Base-by-base conservation (phyloP, 192 early-diverging fungal genomes). In the Coemansia aciculifera region DNA sequence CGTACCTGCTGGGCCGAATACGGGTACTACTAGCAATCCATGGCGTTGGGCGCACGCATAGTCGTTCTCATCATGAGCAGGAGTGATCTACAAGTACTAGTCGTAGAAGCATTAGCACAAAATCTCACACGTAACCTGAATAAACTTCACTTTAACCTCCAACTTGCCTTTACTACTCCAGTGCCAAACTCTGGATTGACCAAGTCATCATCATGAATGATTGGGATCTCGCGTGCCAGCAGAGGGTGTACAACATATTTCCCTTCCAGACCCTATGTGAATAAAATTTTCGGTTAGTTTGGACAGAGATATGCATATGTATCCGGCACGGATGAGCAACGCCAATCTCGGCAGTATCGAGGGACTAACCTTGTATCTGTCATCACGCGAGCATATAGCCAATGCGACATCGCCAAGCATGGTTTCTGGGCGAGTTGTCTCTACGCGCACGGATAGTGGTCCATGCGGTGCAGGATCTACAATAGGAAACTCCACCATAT, bases 401-500 rank as follows among this genome's bases (percentile, higher is more conserved):
- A 99, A 86, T 5, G 95, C 97, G 49, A 89, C 92, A 76, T 99
- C 97, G 61, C 96, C 97, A n/a, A 98, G 86, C 91, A 99, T 96
- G 3, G 97, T 99, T 72, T 99, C 97, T 36, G 97, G 87, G 61
- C 97, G 94, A 6, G 97, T 99, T n/a, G 97, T 99, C 17, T 94
- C 92, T 6, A 99, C 95, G 42, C 91, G 86, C 36, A 99, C 84
- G 38, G 90, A 80, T 60, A 85, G 81, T 29, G 90, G 85, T 48
- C 69, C 79, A 24, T 24, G 40, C 15, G 71, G 63, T 29, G 77
- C 72, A 10, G 88, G 87, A 56, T 92, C 80, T 31, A 92, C 92
- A 31, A 99, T 68, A 27, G 86, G 89, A 85, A 98, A 99, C 15
- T 93, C 89, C 75, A 99, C 89, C 21, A 88, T 85, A 65, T 96